Conservation (phyloP, 2,329 filamentous ascomycete genomes). For the Penicillium palitans region DNA sequence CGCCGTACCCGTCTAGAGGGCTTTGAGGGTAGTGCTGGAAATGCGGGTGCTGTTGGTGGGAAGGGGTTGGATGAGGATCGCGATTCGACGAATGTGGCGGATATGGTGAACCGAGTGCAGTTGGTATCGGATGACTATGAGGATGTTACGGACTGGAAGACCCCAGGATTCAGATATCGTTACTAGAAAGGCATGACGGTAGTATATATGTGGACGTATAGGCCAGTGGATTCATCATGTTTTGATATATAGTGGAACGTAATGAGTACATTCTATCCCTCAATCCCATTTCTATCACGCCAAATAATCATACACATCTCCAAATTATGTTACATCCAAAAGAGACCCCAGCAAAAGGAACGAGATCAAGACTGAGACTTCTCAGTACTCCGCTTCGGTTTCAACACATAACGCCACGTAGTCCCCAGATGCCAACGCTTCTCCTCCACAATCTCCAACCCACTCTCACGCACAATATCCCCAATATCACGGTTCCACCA, state of each 20-base stretch:
- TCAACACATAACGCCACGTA: constrained; percentile 47
- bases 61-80: constrained; percentile 46
- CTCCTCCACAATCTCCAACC: constrained; percentile 49
- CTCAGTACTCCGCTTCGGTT: constrained; percentile 26
- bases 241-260: not conserved
- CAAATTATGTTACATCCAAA: not conserved
- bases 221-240: not conserved
- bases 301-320: constrained; percentile 8
- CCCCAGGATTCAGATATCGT: constrained; percentile 60
- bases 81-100: constrained; percentile 40
- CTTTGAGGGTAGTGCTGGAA: constrained; percentile 20
- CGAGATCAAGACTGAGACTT: constrained; percentile 2
- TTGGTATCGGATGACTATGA: constrained; percentile 53
- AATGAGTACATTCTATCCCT: not conserved
- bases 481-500: constrained; percentile 57
- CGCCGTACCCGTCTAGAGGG: constrained; percentile 45
- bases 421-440: constrained; percentile 52
- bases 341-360: not conserved
- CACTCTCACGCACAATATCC: constrained; percentile 48
- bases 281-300: not conserved
- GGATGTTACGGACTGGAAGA: constrained; percentile 62
- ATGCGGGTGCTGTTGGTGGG: constrained; percentile 43
- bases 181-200: constrained; percentile 1
- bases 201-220: not conserved
- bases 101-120: constrained; percentile 32